Conservation (phyloP, 495 filamentous ascomycete species). For the Xylona heveae region DNA sequence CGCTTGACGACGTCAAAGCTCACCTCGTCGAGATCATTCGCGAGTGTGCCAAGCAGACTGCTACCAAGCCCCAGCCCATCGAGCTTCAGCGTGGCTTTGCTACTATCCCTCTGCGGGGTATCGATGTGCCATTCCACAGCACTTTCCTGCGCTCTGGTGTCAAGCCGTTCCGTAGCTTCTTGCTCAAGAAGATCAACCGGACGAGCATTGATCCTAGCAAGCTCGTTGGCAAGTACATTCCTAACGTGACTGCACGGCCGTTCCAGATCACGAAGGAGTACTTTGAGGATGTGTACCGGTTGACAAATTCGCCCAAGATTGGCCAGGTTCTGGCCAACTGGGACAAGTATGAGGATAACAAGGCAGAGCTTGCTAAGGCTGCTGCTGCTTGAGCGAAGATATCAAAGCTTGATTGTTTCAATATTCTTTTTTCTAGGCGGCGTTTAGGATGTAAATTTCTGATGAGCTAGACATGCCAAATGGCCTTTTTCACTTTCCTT, state of each 20-base stretch:
- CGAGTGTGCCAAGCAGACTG: constrained; percentile 64
- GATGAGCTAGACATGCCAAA: no score
- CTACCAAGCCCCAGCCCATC: constrained; percentile 69
- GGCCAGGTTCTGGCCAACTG: constrained; percentile 74
- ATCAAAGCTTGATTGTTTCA: constrained; percentile 1
- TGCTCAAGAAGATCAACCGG: constrained; percentile 99
- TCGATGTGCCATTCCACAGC: constrained; percentile 97
- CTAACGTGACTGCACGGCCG: constrained; percentile 88
- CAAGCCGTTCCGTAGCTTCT: constrained; percentile 91
- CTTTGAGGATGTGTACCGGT: constrained; percentile 89
- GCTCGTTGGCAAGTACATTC: constrained; percentile 94
- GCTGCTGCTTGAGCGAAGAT: constrained; percentile 1
- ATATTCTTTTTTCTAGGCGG: constrained; percentile 1
- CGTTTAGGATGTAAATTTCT: no score
- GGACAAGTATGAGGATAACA: constrained; percentile 35
- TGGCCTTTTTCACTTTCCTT: no score
- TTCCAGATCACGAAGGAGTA: constrained; percentile 96
- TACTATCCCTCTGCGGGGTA: constrained; percentile 88
- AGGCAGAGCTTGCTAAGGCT: constrained; percentile 4
- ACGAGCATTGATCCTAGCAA: constrained; percentile 93
- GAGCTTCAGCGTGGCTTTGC: constrained; percentile 85
- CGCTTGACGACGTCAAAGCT: constrained; percentile 60
- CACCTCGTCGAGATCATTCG: constrained; percentile 72
- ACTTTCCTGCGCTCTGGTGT: constrained; percentile 94
- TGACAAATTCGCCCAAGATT: constrained; percentile 87